Percentiles rank a stretch among this genome's conserved stretches.
Evolutionary conservation across 139 green algal genomes (phyloP).

Genomic region (Chlamydomonas sp.): DNA sequence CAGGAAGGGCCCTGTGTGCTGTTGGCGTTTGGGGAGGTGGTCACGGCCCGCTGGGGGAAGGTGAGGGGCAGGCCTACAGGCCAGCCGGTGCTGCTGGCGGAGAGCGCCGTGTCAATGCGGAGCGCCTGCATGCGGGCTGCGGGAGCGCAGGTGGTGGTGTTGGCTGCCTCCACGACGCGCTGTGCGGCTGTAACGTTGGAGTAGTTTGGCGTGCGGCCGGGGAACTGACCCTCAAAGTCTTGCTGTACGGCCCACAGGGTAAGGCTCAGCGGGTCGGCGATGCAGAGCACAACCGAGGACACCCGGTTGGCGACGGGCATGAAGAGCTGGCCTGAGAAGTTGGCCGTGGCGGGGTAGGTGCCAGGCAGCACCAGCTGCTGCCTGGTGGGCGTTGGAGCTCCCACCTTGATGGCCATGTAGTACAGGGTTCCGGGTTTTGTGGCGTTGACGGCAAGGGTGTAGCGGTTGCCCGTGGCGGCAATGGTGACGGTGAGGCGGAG

Average conservation of each 20-base stretch:
- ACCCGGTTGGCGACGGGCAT: not conserved
- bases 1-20: not conserved
- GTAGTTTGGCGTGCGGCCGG: conserved; percentile 47
- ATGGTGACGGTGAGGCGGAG: conserved; percentile 14
- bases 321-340: conserved; percentile 47
- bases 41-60: not conserved
- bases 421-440: conserved; percentile 40
- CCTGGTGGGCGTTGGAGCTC: conserved; percentile 15
- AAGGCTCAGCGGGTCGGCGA: conserved; percentile 41
- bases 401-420: conserved; percentile 7
- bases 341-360: conserved; percentile 5
- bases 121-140: not conserved
- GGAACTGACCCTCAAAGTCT: conserved; percentile 45
- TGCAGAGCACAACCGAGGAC: conserved; percentile 25
- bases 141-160: not conserved
- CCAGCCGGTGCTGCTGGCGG: conserved; percentile 2
- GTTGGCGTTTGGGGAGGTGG: not conserved
- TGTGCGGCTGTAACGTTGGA: conserved; percentile 23
- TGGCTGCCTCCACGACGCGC: not conserved
- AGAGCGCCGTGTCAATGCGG: not conserved
- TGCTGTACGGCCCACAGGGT: conserved; percentile 54
- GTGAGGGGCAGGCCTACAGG: not conserved
- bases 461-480: conserved; percentile 21
- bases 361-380: conserved; percentile 30
- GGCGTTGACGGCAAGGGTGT: conserved; percentile 25